A percentile compares a stretch with the other conserved stretches of the same genome.
These are phyloP conservation scores for Verbascum thapsus DNA, from an alignment of 257 asterid genomes.

Conservation along the genomic window DNA sequence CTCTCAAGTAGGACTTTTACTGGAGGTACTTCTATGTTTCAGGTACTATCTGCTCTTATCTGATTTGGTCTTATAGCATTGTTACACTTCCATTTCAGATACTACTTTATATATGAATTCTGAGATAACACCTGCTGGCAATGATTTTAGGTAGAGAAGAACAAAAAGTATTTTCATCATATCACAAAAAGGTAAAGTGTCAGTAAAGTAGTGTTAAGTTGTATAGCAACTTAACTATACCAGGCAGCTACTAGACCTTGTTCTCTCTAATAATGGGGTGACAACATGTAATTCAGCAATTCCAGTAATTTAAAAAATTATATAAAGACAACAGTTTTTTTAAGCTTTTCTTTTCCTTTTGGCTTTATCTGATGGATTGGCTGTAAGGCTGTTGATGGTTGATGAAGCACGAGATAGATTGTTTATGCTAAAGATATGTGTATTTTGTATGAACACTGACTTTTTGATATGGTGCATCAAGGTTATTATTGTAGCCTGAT, in stretches of 20 bases:
- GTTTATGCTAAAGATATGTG: too few species aligned
- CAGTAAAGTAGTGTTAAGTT: neutral
- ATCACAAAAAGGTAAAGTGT: neutral
- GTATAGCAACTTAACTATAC: neutral
- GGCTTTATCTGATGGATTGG: neutral
- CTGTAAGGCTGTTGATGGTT: neutral
- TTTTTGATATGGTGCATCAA: neutral
- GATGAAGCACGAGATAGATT: neutral
- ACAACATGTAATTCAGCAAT: neutral
- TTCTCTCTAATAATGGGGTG: slow-evolving; percentile 1
- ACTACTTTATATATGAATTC: neutral
- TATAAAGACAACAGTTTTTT: neutral
- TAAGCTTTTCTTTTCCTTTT: neutral
- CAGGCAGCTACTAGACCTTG: neutral
- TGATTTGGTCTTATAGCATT: neutral
- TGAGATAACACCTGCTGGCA: neutral
- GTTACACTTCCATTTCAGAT: neutral
- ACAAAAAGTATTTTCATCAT: neutral
- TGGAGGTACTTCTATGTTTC: slow-evolving; percentile 25
- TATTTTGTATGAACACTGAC: neutral
- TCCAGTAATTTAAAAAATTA: neutral
- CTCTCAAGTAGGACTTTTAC: slow-evolving; percentile 49
- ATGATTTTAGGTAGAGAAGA: slow-evolving; percentile 3
- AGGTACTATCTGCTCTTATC: slow-evolving; percentile 36
- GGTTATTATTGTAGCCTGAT: neutral